Base-by-base conservation (phyloP, 192 early-diverging fungal genomes). In the Coemansia nantahalensis region DNA sequence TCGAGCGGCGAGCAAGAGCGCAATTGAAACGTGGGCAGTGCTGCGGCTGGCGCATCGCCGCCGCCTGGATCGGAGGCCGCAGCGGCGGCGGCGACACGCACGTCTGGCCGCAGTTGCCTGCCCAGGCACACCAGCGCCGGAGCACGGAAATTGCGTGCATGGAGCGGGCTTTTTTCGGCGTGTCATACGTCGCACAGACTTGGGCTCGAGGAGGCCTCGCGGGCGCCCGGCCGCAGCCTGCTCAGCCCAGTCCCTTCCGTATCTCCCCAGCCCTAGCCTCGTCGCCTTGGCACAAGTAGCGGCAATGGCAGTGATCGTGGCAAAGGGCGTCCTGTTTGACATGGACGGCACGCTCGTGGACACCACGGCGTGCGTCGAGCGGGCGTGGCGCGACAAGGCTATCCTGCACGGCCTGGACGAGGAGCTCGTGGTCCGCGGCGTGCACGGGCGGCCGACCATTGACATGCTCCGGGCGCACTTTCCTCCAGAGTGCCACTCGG, bases 311-410 rank as follows among this genome's bases (percentile, higher is more conserved):
- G 48, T 35, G 14, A 58, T 74, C 36, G 45, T 34, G 35, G 50
- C 70, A 21, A 48, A 53, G 31, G 70, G 42, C 9, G 54, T 74
- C 36, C 40, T 74, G 24, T 74, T 74, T 34, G 70, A 74, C 43
- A 62, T 74, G 60, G 70, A 74, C 31, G 70, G 64, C 33, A 74
- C 64, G 32, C 54, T 74, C 22, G 59, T 74, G 21, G 56, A 72
- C 41, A 72, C 68, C 11, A 44, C 52, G 1, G 57, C 22, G 11
- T 72, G 62, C 15, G 68, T 72, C 12, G 68, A 72, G 33, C 43
- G 50, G n/a, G 44, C 35, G 19, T 72, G 68, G 68, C 57, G 62
- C 13, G 3, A 12, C 5, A 33, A 60, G 42, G 62, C 57, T 0
- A 26, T 10, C 18, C n/a, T 60, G 17, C 48, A 72, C 44, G 43